Conservation (phyloP, 2,329 filamentous ascomycete genomes). For the Acrocalymma vagum region DNA sequence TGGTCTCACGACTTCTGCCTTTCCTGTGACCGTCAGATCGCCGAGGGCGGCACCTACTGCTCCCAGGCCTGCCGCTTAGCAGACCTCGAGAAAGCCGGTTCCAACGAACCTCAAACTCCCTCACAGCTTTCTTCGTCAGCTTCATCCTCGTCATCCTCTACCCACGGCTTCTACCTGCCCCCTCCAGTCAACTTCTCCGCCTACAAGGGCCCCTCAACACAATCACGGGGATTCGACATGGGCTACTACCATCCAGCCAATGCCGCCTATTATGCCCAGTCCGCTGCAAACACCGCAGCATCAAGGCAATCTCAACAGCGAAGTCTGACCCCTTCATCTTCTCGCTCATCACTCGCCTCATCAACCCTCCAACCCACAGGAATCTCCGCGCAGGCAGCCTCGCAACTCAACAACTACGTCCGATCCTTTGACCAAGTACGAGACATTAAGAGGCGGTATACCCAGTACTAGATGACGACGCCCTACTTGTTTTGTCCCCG, state of each 20-base stretch:
- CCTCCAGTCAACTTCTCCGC: conserved; percentile 79
- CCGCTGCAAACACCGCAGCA: conserved; percentile 30
- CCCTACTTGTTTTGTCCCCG: conserved; percentile 3
- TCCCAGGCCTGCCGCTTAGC: conserved; percentile 89
- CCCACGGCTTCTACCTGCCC: conserved; percentile 70
- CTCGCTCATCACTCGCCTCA: conserved; percentile 84
- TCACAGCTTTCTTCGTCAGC: conserved; percentile 63
- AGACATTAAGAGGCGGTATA: conserved; percentile 58
- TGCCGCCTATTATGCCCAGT: conserved; percentile 48
- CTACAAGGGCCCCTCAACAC: conserved; percentile 66
- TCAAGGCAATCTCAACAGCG: conserved; percentile 47
- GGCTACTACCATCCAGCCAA: conserved; percentile 47
- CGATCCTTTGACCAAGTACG: conserved; percentile 87
- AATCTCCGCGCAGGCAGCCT: conserved; percentile 78
- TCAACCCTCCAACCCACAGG: conserved; percentile 64
- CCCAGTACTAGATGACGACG: conserved; percentile 32
- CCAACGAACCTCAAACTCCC: conserved; percentile 45
- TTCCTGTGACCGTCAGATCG: conserved; percentile 88
- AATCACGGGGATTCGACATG: conserved; percentile 42
- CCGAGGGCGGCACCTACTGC: conserved; percentile 81
- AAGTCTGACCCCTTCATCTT: conserved; percentile 70
- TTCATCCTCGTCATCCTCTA: conserved; percentile 59
- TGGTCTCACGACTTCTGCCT: conserved; percentile 96
- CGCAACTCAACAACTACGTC: conserved; percentile 85
- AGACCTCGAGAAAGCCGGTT: conserved; percentile 77